Evolutionary conservation across 2,329 filamentous ascomycete species (phyloP), one percentile per base, ranked within the genome.

Genomic region (Claviceps arundinis): DNA sequence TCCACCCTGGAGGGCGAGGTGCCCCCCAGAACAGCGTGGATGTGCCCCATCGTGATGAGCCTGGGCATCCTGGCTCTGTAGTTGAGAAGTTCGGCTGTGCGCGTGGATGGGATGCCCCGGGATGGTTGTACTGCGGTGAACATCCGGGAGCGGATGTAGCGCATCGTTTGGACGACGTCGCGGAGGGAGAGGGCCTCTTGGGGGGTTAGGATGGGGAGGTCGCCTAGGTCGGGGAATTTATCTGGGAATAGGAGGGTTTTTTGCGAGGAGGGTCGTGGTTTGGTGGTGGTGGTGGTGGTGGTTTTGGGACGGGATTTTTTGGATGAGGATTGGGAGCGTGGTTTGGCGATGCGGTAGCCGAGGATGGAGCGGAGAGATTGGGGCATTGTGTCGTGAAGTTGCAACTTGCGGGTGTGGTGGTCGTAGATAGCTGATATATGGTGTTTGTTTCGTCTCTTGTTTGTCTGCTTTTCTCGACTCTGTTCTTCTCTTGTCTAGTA

Each of bases 81-180:
- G 55, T 81, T 79, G 50, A 88, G 70, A 16, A 85, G 68, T 59
- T 84, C 77, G 2, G 82, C 72, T 14, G 81, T 80, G 11, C 81
- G 73, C 19, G 75, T 77, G 5, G 80, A 82, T 58, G 73, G 77
- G 74, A 89, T 80, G 22, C 84, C 83, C 0, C 75, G 70, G 19
- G 74, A 71, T 2, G 84, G 84, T 19, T 19, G 17, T 11, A 88
- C 69, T 1, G 76, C 68, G 41, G 73, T 75, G 68, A 87, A 89
- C 76, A 85, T 86, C 59, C 68, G 72, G 19, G 62, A 66, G 40
- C 75, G 76, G 48, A 84, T 76, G 64, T 83, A 78, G 50, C 75
- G 70, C 61, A 88, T 80, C 22, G 81, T 80, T 62, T 86, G 82
- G 0, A 79, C 72, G 1, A 83, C 76, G 62, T 84, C 80, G 49